Base-by-base conservation (phyloP, 768 basidiomycete genomes). In the Mycena filopes region DNA sequence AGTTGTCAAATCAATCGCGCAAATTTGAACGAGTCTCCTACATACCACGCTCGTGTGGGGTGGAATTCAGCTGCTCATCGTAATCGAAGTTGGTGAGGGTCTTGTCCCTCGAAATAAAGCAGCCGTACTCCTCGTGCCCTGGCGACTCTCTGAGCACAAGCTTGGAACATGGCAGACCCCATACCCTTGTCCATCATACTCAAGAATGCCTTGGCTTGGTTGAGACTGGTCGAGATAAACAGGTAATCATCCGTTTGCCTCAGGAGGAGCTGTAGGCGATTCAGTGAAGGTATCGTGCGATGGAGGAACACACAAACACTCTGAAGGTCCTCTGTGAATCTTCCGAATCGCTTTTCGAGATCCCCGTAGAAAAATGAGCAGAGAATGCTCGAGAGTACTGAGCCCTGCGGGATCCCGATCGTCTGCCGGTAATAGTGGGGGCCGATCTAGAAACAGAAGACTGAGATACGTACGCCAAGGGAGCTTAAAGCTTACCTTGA, bases 341-440 rank as follows among this genome's bases (percentile, higher is more conserved):
- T 75, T 29, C 82, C 79, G 45, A 86, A 82, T 9, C 72, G 79
- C 31, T 79, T 84, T 76, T 99, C 98, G 64, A 99, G 82, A 72
- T 97, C 91, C 8, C 95, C 96, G 69, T 98, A 99, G 75, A 94
- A 98, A 77, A 96, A 93, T 1, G 93, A 92, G 75, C 98, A 99
- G 1, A 99, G 79, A n/a, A 99, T 73, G 0, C 92, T 86, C 9
- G 96, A 98, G n/a, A 99, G 79, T n/a, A 96, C 88, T 3, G 96
- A 98, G 23, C 98, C 98, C 76, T 99, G 98, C 1, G 98, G 97
- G 25, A 99, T 99, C 3, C 98, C 98, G 29, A 94, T 86, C n/a
- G 85, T 86, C 76, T 99, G 98, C 15, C 91, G 88, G 74, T 91
- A 97, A 72, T 91, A 94, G 43, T 85, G 77, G n/a, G 79, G 71